These are phyloP conservation scores for Phytomonas serpens DNA, from an alignment of 208 protist genomes.

Conservation along the genomic window DNA sequence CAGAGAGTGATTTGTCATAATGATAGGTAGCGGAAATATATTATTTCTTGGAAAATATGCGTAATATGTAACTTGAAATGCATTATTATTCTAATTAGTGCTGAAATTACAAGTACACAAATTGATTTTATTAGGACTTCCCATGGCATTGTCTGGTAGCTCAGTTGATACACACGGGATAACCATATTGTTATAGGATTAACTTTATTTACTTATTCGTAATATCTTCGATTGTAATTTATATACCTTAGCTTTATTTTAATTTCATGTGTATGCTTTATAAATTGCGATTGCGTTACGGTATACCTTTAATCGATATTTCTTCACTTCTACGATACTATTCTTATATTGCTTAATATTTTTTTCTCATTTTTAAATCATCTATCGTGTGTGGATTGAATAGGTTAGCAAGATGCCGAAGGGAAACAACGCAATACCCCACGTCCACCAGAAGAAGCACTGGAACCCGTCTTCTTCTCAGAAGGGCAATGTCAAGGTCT, in stretches of 20 bases:
- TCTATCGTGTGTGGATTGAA: conserved; percentile 4
- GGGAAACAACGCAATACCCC: conserved; percentile 96
- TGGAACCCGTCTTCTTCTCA: conserved; percentile 91
- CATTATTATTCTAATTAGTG: not conserved
- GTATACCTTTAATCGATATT: not conserved
- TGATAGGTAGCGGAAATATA: not conserved
- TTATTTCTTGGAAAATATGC: not conserved
- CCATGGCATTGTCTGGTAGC: not conserved
- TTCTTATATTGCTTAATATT: conserved; percentile 6
- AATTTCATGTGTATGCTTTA: conserved; percentile 7
- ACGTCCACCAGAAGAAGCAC: conserved; percentile 95
- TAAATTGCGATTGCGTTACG: not conserved
- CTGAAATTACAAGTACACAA: not conserved
- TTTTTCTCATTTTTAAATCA: conserved; percentile 10
- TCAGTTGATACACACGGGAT: not conserved
- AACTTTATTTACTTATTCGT: conserved; percentile 13
- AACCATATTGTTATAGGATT: not conserved
- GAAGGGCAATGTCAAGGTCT: conserved; percentile 89
- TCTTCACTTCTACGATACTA: conserved; percentile 10
- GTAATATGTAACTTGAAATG: not conserved
- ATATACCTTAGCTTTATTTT: conserved; percentile 4
- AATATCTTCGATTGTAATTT: conserved; percentile 1
- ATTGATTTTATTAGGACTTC: not conserved
- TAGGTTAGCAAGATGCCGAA: conserved; percentile 83
- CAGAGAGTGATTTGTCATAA: not conserved